Evolutionary conservation across 345 rosid genomes (phyloP).

Genomic region (Kernera saxatilis): DNA sequence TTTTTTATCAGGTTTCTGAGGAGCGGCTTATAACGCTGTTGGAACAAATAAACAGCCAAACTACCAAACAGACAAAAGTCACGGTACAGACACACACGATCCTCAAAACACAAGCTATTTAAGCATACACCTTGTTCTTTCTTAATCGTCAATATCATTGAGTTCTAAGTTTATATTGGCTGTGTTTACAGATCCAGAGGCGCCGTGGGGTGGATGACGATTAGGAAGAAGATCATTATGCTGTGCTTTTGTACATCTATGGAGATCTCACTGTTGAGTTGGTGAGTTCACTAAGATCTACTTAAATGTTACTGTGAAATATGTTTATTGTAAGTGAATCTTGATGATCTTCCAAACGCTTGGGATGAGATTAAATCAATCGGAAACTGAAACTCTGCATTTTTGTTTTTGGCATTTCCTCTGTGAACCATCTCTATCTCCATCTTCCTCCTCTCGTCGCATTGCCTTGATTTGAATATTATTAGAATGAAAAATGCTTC

Average conservation of each 20-base stretch:
- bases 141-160: background rate
- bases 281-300: background rate
- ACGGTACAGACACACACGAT: slow-evolving; percentile 47
- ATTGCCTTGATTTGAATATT: background rate
- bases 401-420: background rate
- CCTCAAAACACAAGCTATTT: background rate
- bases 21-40: slow-evolving; percentile 80
- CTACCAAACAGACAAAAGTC: slow-evolving; percentile 86
- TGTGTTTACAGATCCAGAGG: slow-evolving; percentile 75
- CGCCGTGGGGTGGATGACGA: slow-evolving; percentile 91
- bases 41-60: slow-evolving; percentile 93
- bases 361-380: slow-evolving; percentile 6
- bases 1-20: slow-evolving; percentile 64
- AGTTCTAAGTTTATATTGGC: background rate
- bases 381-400: background rate
- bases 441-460: background rate
- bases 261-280: slow-evolving; percentile 11
- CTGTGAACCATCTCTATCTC: background rate
- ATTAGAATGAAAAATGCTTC: background rate
- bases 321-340: slow-evolving; percentile 17
- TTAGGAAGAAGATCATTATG: slow-evolving; percentile 29
- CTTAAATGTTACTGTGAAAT: slow-evolving; percentile 9
- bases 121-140: background rate
- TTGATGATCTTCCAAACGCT: slow-evolving; percentile 6
- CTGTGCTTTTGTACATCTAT: slow-evolving; percentile 1